Base-by-base conservation (phyloP, 148 eudicot genomes). In the Vaccinium darrowii region DNA sequence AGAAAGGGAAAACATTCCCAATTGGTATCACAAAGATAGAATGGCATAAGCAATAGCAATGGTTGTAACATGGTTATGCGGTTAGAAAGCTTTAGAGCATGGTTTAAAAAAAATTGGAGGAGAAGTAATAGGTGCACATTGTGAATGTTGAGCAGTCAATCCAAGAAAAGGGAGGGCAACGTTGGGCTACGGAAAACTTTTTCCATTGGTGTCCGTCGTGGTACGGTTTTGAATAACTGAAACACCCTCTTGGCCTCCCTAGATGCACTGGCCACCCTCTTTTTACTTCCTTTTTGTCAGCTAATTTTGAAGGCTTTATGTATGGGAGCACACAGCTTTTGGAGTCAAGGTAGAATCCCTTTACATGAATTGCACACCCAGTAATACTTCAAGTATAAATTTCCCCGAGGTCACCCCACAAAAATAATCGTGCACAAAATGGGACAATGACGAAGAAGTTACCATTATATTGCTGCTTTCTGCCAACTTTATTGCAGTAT, bases 401-500 rank as follows among this genome's bases (percentile, higher is more conserved):
- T 57, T 53, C 75, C 47, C 18, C 2, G 5, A 12, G 6, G 33
- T 83, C 50, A 51, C 25, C 36, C 49, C 14, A 54, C 69, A 62
- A 23, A 78, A 36, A 80, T 25, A 11, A 80, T 60, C 5, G 27
- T 39, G 13, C 27, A 63, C 36, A 39, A 39, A 54, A 50, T 47
- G 21, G 3, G 43, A 80, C 23, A n/a, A 73, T 5, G 57, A 33
- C 9, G 8, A 23, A 52, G 76, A 80, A 81, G 50, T 80, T 78
- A 95, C 99, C 98, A 90, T 92, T 86, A 97, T 91, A 85, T 90
- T 91, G 92, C 92, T 85, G 81, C 90, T 87, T 84, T 94, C 94
- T 52, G 98, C 93, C 87, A 97, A 89, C 91, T 91, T 97, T 75
- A 82, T 82, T 30, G 99, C 99, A 85, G 95, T 97, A 43, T 92